Evolutionary conservation across 176 grass and related monocot species (phyloP), one percentile per base, ranked within the genome.

Genomic region (Zoysia pacifica): DNA sequence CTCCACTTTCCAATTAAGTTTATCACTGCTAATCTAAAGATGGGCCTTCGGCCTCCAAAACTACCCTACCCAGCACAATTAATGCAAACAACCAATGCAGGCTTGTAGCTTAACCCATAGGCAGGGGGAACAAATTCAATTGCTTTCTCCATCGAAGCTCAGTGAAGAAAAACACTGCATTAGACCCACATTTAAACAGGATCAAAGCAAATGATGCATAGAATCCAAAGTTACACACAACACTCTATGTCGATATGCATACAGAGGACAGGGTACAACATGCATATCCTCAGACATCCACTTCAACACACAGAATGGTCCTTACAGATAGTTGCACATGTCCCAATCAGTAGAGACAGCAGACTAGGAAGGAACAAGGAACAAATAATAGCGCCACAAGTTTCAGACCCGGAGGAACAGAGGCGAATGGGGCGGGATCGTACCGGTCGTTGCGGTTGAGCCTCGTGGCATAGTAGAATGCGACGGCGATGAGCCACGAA

Each of bases 401-500:
- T 28, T 28, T 28, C 28, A 28, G 28, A 28, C 28, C 28, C 28
- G 28, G 20, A 83, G 51, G 41, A 84, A 65, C 55, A 81, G 63
- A 70, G 53, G 48, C 2, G 45, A 14, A 18, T 5, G 50, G 1
- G 48, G 13, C 18, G 41, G 7, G 42, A 48, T 14, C 42, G 52
- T 80, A 90, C 91, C 85, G 73, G n/a, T 93, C 91, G 43, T 85
- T 93, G 43, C 82, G 13, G 58, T 85, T 86, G 70, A 93, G 75
- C 5, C 88, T 59, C 2, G 87, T 88, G 18, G 81, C 91, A 11
- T 87, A 87, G 70, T 85, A 93, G 79, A 93, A 93, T 38, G 91
- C 88, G 46, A 93, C 88, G 65, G 91, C 82, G 44, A 93, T 39
- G 40, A 90, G 85, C 91, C 91, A 93, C 2, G 91, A 93, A 46